Evolutionary conservation across 2,329 filamentous ascomycete species (phyloP), one percentile per base, ranked within the genome.

Genomic region (Paracorniculantispora psalliotae): DNA sequence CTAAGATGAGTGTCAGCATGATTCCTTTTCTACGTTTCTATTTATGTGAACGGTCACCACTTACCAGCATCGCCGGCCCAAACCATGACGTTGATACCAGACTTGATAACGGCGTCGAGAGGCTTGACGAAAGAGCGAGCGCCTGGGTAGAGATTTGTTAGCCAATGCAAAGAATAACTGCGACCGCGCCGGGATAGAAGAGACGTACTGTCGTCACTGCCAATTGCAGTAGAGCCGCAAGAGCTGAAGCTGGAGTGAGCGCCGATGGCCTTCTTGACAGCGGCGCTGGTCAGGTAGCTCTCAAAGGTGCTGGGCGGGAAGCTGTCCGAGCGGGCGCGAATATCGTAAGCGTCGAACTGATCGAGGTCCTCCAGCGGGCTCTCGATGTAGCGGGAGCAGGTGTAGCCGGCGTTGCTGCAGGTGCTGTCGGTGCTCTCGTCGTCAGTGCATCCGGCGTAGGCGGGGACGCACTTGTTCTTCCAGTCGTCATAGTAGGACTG

Each of bases 51-150:
- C 25, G 47, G 2, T 23, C 3, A 13, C 63, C 66, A 63, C 59
- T 43, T 26, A 71, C 71, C 72, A 2, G 81, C 76, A 57, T 84
- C 82, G 35, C 81, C 81, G 0, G 81, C 80, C 80, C 80, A 84
- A 46, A 83, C 69, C 2, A 83, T 64, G 1, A 80, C 77, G 23
- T 72, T 73, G 33, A 83, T 74, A 2, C 78, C 79, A 8, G 74
- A 75, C 61, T 77, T 69, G 19, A 82, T 75, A 2, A 83, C 74
- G 1, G 71, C 66, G 1, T 75, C 74, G 10, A 83, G 68, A 1
- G 71, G 71, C 2, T 70, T 63, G 15, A 81, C 67, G 64, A 79
- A 78, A 25, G 77, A 79, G 17, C 77, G 75, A 17, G 74, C 66
- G 52, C 73, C 73, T 75, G 19, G 17, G n/a, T 2, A 35, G n/a